These are phyloP conservation scores for Nakazawaea sp. DNA, from an alignment of 805 yeast species.

Conservation along the genomic window DNA sequence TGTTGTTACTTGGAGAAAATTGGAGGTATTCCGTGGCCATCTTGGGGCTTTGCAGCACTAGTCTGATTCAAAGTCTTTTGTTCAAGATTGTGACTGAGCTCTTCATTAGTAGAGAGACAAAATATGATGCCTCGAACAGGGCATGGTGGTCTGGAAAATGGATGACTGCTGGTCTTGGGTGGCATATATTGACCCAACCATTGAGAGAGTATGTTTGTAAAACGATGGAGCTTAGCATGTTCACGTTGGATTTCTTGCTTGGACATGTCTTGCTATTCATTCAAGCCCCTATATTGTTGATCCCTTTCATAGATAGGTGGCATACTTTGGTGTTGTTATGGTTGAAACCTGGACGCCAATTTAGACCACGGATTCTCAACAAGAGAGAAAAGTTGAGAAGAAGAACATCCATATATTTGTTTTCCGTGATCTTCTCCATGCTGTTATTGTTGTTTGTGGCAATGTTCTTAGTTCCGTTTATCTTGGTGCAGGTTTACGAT, in stretches of 20 bases:
- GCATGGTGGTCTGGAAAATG: conserved; percentile 83
- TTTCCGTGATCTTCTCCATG: conserved; percentile 28
- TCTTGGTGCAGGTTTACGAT: conserved; percentile 25
- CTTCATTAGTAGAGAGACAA: conserved; percentile 55
- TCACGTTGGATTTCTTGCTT: conserved; percentile 55
- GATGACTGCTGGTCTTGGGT: conserved; percentile 56
- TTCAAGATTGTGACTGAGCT: conserved; percentile 44
- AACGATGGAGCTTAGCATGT: conserved; percentile 57
- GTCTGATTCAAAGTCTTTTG: conserved; percentile 50
- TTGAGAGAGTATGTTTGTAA: conserved; percentile 58
- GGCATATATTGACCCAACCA: conserved; percentile 57
- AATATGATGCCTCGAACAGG: conserved; percentile 49
- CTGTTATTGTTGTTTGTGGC: conserved; percentile 22
- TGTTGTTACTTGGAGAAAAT: conserved; percentile 61
- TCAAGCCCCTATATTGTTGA: conserved; percentile 53
- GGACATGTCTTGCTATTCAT: conserved; percentile 51
- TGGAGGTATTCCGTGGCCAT: conserved; percentile 57
- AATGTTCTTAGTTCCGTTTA: conserved; percentile 32
- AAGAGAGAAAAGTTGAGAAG: conserved; percentile 34
- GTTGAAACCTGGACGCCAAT: conserved; percentile 51
- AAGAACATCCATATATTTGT: conserved; percentile 25
- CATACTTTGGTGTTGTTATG: conserved; percentile 65
- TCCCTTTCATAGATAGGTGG: conserved; percentile 60
- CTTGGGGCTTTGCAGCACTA: conserved; percentile 51
- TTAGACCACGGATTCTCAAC: conserved; percentile 39